Base-by-base conservation (phyloP, 192 early-diverging fungal species). In the Linnemannia elongata region DNA sequence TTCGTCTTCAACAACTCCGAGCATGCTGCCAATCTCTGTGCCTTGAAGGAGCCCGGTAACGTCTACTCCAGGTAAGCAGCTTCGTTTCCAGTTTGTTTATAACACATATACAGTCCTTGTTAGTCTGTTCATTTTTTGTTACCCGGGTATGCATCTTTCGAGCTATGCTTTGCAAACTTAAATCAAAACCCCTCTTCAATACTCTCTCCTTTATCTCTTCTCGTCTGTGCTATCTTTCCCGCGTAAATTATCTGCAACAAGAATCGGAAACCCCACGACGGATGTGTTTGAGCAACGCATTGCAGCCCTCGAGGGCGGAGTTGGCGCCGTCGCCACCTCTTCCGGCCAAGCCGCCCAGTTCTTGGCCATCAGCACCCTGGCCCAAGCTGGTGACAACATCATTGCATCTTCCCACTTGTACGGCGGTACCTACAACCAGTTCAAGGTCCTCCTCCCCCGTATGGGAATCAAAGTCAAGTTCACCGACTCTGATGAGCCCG, bases 231-330 rank as follows among this genome's bases (percentile, higher is more conserved):
- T 22, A 36, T 79, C 66, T 33, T n/a, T 12, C 13, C 39, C 38
- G 3, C 39, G 18, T 75, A 6, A 10, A 39, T 74, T n/a, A 3
- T 88, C 35, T 94, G 3, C 17, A 30, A 41, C 36, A 57, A 83
- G 84, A 86, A 77, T 86, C 71, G 79, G 78, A 83, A 97, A 98
- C 88, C 97, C 97, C 9, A 97, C 97, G 27, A 96, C 85, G 49
- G 96, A 94, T 72, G 97, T 95, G 52, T 97, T 98, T 89, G 98
- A 99, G 89, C 88, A 99, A 91, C 93, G 98, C 72, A 93, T 99
- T 45, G 97, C 97, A 33, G 95, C 97, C 18, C 92, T 99, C 33
- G 98, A 99, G 85, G 95, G 95, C 42, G 98, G 98, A 69, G 92
- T 91, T 36, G 92, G 90, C n/a, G 94, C 96, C 9, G 88, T 97